phyloP scores from a whole-genome alignment of 2,329 filamentous ascomycete species.

The Scorias spongiosa region DNA sequence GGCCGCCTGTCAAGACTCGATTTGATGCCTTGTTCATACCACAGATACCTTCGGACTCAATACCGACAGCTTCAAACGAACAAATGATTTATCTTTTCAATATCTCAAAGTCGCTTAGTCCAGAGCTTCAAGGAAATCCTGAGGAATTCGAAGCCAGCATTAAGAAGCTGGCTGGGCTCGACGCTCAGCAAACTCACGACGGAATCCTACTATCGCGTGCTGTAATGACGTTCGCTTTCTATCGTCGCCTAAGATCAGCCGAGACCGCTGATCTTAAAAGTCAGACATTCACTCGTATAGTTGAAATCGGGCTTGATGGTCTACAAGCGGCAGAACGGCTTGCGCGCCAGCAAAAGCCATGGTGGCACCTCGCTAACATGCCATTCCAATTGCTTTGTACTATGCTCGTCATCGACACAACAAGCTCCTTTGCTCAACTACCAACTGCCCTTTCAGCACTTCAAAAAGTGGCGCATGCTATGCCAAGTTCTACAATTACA shows the following conservation, averaged over 20 bases:
- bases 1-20: background rate
- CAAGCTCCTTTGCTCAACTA: too few species aligned
- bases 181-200: background rate
- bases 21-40: background rate
- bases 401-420: background rate
- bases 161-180: background rate
- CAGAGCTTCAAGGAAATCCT: background rate
- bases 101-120: background rate
- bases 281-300: too few species aligned
- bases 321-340: background rate
- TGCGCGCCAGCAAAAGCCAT: background rate
- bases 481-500: too few species aligned
- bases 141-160: background rate
- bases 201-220: background rate
- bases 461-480: too few species aligned
- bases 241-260: too few species aligned
- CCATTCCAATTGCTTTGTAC: background rate
- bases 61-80: background rate
- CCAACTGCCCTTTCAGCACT: too few species aligned
- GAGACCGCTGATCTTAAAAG: too few species aligned
- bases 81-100: slow-evolving; percentile 1
- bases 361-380: background rate
- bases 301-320: too few species aligned
- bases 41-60: too few species aligned
- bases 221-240: background rate